A percentile compares a stretch with the other conserved stretches of the same genome.
These are phyloP conservation scores for Trichoderma hamatum DNA, from an alignment of 2,329 filamentous ascomycete species.

Conservation along the genomic window DNA sequence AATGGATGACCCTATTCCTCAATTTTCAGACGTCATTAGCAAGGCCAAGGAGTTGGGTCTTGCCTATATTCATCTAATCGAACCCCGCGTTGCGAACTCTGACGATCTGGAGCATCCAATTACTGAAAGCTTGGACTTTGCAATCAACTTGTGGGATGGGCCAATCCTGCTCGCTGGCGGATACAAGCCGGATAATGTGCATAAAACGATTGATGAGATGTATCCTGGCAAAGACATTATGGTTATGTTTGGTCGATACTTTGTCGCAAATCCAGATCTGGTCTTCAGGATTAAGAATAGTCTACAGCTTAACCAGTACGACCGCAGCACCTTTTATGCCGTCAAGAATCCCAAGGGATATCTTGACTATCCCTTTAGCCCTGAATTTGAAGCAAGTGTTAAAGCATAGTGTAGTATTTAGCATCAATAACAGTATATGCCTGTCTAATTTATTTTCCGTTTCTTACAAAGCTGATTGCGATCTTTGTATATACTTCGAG, in stretches of 20 bases:
- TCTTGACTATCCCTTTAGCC: slow-evolving; percentile 27
- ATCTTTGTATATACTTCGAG: background rate
- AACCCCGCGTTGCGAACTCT: background rate
- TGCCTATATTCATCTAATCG: background rate
- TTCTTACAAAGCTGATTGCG: no score
- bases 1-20: slow-evolving; percentile 37
- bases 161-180: slow-evolving; percentile 38
- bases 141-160: slow-evolving; percentile 33
- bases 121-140: slow-evolving; percentile 32
- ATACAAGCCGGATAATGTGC: slow-evolving; percentile 32
- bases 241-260: slow-evolving; percentile 36
- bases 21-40: slow-evolving; percentile 35
- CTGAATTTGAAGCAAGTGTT: background rate
- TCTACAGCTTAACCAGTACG: slow-evolving; percentile 34
- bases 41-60: slow-evolving; percentile 31
- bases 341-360: slow-evolving; percentile 29
- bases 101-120: slow-evolving; percentile 30
- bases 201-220: slow-evolving; percentile 28
- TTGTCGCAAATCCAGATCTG: slow-evolving; percentile 38
- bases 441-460: background rate
- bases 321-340: slow-evolving; percentile 36
- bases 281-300: slow-evolving; percentile 36
- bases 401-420: background rate
- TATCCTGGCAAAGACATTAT: slow-evolving; percentile 31
- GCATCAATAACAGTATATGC: background rate